Evolutionary conservation across 2,329 filamentous ascomycete species (phyloP), one percentile per base, ranked within the genome.

Genomic region (Hymenoscyphus scutula): DNA sequence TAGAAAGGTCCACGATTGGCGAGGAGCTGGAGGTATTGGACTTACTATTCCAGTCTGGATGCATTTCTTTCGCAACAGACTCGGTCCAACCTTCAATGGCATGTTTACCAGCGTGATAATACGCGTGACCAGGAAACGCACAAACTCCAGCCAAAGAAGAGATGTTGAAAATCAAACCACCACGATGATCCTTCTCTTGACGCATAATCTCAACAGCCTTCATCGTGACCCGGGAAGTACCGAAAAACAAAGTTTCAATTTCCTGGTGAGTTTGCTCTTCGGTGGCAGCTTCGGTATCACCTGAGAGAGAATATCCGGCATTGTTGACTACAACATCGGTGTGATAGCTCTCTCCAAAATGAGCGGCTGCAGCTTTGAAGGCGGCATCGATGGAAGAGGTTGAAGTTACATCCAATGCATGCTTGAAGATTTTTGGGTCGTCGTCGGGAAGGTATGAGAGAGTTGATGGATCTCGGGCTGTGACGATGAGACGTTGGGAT

Each of bases 301-400:
- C 82, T 6, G 74, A 72, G 2, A 84, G 74, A 11, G 82, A 80
- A 62, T 85, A 86, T 1, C 84, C 85, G 1, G 84, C 84, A 58
- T 87, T 87, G 73, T 87, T 87, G 64, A 85, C 78, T 2, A 87
- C 80, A 1, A 86, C 78, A 69, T 88, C 84, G 55, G 88, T 73
- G n/a, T 81, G 78, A 25, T 78, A 79, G 69, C 84, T 85, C 34
- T 79, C 78, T 1, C 77, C 73, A 1, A 75, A 64, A 0, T 70
- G 62, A 10, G 34, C 41, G 2, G 62, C 59, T 3, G 79, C 79
- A 5, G 74, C 73, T 2, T 77, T 60, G 10, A 78, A 72, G 1
- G 75, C 73, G 1, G 70, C 62, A 15, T 71, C 48, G 3, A 76
- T 70, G 2, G 69, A 74, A 29, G 77, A 29, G 17, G 56, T 75